phyloP scores from a whole-genome alignment of 2,329 filamentous ascomycete species.

The Aspergillus transmontanensis region DNA sequence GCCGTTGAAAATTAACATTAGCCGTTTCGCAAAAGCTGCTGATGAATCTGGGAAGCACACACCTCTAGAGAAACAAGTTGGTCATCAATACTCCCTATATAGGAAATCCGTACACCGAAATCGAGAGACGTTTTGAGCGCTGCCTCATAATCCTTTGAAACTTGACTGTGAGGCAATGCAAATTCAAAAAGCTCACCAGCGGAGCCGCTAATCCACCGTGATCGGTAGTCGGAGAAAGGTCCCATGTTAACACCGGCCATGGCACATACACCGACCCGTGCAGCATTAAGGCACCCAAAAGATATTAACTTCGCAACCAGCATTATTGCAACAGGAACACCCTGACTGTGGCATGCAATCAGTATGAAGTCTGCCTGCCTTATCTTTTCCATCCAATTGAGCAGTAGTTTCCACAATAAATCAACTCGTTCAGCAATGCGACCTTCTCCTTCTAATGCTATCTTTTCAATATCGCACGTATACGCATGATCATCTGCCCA shows the following conservation, averaged over 20 bases:
- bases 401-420: slow-evolving; percentile 87
- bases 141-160: slow-evolving; percentile 78
- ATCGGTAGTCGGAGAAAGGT: slow-evolving; percentile 89
- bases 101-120: slow-evolving; percentile 81
- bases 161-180: slow-evolving; percentile 74
- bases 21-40: background rate
- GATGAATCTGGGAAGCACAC: slow-evolving; percentile 8
- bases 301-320: slow-evolving; percentile 89
- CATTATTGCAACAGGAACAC: slow-evolving; percentile 91
- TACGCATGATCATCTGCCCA: slow-evolving; percentile 79
- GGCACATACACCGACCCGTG: slow-evolving; percentile 81
- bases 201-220: slow-evolving; percentile 82
- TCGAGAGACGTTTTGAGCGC: slow-evolving; percentile 74
- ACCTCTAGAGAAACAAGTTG: slow-evolving; percentile 92
- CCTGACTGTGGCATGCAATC: slow-evolving; percentile 93
- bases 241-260: slow-evolving; percentile 92
- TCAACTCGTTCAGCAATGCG: slow-evolving; percentile 87
- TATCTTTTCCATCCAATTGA: slow-evolving; percentile 94
- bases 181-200: slow-evolving; percentile 97
- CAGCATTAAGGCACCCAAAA: slow-evolving; percentile 76
- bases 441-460: slow-evolving; percentile 92
- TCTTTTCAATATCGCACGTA: slow-evolving; percentile 83
- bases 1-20: background rate
- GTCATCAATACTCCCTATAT: slow-evolving; percentile 93
- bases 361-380: slow-evolving; percentile 85